phyloP scores from a whole-genome alignment of 352 stramenopile genomes.

The Phytophthora fragariaefolia region DNA sequence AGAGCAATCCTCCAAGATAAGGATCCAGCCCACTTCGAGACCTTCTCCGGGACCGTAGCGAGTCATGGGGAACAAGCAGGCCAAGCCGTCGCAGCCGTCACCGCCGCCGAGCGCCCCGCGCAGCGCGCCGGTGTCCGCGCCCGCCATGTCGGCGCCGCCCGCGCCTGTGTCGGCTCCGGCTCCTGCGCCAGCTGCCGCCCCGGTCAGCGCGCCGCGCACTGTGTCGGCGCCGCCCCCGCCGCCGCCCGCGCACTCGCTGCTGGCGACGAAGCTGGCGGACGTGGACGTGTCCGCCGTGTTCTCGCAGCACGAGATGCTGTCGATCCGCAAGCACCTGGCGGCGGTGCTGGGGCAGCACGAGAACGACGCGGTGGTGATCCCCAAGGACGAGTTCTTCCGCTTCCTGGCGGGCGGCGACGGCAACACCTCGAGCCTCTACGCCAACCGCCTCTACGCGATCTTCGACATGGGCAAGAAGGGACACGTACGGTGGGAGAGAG shows the following conservation, averaged over 20 bases:
- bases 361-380: slow-evolving; percentile 77
- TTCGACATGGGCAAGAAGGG: slow-evolving; percentile 85
- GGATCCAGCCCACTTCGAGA: background rate
- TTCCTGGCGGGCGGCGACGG: slow-evolving; percentile 77
- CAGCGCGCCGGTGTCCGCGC: slow-evolving; percentile 3
- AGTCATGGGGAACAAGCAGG: slow-evolving; percentile 87
- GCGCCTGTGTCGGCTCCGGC: slow-evolving; percentile 8
- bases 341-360: slow-evolving; percentile 71
- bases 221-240: slow-evolving; percentile 19
- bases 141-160: slow-evolving; percentile 5
- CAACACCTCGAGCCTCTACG: slow-evolving; percentile 77
- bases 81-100: slow-evolving; percentile 55
- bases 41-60: background rate
- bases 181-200: slow-evolving; percentile 4
- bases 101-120: slow-evolving; percentile 30
- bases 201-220: slow-evolving; percentile 14
- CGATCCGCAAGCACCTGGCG: slow-evolving; percentile 79
- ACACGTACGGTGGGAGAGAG: slow-evolving; percentile 38
- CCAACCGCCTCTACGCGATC: slow-evolving; percentile 87
- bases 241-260: slow-evolving; percentile 41
- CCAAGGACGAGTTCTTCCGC: slow-evolving; percentile 88
- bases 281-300: slow-evolving; percentile 82
- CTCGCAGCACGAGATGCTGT: slow-evolving; percentile 77
- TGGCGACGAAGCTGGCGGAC: slow-evolving; percentile 76
- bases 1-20: background rate